Evolutionary conservation across 2,329 filamentous ascomycete genomes (phyloP), one percentile per base, ranked within the genome.

Genomic region (Fusarium succisae): DNA sequence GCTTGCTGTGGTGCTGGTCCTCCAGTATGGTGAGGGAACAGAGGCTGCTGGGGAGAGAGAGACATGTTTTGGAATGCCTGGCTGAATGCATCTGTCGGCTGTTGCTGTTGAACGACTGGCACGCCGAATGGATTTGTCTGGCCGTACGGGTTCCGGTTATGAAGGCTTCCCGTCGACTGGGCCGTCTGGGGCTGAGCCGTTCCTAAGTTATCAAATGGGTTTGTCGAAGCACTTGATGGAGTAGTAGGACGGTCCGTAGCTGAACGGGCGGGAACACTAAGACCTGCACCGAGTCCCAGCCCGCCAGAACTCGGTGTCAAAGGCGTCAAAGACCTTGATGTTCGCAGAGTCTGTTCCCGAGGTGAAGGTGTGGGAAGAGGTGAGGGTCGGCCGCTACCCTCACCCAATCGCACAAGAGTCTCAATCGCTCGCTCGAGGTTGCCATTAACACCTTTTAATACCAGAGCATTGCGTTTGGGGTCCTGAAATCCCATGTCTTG

Each of bases 401-500:
- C 95, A 32, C 95, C 96, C 44, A 98, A 84, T 75, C 94, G 90
- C 64, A 96, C 90, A 78, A 99, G 83, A 24, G 94, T 90, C 82
- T 98, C 96, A 50, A 98, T 91, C 1, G 96, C 91, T 81, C 91
- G 92, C 76, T 98, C 94, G 66, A 99, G 80, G 79, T 96, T 95
- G 8, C 96, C 95, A 78, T 93, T 91, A 37, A 97, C 88, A 7
- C 93, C 93, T 80, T 95, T 95, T 24, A 99, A 84, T 32, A 98
- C 91, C 59, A 92, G 91, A 9, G 90, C 87, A 79, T 98, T 98
- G 67, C 93, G 90, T 76, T 92, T 93, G 47, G 92, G 91, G 80
- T 99, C 95, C 8, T 85, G 86, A 78, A 99, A 99, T 1, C 96
- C 96, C 95, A 98, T 97, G 64, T 98, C 95, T 63, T 91, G 90